phyloP scores from a whole-genome alignment of 1,139 yeast genomes.

The Starmera stellimalicola region DNA sequence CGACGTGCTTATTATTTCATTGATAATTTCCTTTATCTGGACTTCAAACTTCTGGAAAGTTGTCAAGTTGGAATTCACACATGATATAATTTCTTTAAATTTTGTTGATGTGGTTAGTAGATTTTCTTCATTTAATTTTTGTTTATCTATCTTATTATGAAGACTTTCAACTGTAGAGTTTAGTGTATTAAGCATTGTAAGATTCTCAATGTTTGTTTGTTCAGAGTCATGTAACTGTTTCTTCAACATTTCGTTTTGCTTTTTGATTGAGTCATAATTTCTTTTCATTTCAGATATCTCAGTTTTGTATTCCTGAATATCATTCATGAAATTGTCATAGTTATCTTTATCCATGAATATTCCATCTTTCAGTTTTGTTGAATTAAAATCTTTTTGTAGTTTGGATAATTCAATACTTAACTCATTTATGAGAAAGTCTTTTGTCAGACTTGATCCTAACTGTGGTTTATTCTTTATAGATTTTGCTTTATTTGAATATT shows the following conservation, averaged over 20 bases:
- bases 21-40: constrained; percentile 18
- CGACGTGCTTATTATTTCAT: constrained; percentile 14
- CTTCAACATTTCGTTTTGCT: constrained; percentile 25
- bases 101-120: constrained; percentile 24
- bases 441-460: constrained; percentile 33
- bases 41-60: constrained; percentile 23
- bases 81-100: constrained; percentile 21
- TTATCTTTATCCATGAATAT: constrained; percentile 51
- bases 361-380: constrained; percentile 57
- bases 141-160: constrained; percentile 25
- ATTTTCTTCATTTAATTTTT: constrained; percentile 24
- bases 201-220: constrained; percentile 21
- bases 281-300: constrained; percentile 34
- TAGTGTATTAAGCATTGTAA: constrained; percentile 20
- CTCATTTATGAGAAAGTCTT: constrained; percentile 47
- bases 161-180: constrained; percentile 22
- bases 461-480: constrained; percentile 57
- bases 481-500: constrained; percentile 59
- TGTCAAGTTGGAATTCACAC: constrained; percentile 22
- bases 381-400: constrained; percentile 44
- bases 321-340: constrained; percentile 39
- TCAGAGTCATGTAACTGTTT: constrained; percentile 17
- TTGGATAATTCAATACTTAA: constrained; percentile 48
- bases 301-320: constrained; percentile 33
- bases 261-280: constrained; percentile 24